A percentile compares a stretch with the other conserved stretches of the same genome.
These are phyloP conservation scores for Ascochyta fabae DNA, from an alignment of 2,329 filamentous ascomycete species.

Conservation along the genomic window DNA sequence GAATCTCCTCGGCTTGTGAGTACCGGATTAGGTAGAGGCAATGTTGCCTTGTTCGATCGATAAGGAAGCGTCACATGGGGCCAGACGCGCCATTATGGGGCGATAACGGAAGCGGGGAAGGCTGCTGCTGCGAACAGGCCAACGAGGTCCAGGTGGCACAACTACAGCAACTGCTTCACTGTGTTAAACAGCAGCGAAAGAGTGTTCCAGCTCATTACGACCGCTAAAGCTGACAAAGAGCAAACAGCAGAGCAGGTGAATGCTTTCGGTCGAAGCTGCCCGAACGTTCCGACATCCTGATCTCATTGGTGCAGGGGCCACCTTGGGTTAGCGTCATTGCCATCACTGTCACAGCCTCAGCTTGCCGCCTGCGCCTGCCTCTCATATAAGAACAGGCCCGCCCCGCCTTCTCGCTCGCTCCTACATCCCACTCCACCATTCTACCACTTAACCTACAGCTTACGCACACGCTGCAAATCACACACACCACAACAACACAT, in stretches of 20 bases:
- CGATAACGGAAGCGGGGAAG: slow-evolving; percentile 42
- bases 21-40: slow-evolving; percentile 17
- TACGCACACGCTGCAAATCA: slow-evolving; percentile 15
- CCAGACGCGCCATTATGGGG: slow-evolving; percentile 22
- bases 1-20: slow-evolving; percentile 13
- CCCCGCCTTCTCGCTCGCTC: slow-evolving; percentile 23
- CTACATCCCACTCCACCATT: slow-evolving; percentile 21
- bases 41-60: slow-evolving; percentile 26
- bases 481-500: slow-evolving; percentile 15
- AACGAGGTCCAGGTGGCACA: slow-evolving; percentile 15
- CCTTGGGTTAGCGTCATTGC: slow-evolving; percentile 38
- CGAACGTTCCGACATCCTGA: slow-evolving; percentile 42
- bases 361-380: slow-evolving; percentile 39
- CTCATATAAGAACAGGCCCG: slow-evolving; percentile 38
- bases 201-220: slow-evolving; percentile 6
- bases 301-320: slow-evolving; percentile 43
- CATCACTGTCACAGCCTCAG: slow-evolving; percentile 45
- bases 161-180: slow-evolving; percentile 6
- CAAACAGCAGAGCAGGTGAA: slow-evolving; percentile 19
- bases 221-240: slow-evolving; percentile 22
- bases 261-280: slow-evolving; percentile 35
- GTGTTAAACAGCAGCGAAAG: background rate
- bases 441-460: slow-evolving; percentile 15
- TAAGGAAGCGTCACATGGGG: slow-evolving; percentile 33
- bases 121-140: slow-evolving; percentile 13